phyloP scores from a whole-genome alignment of 768 basidiomycete genomes.

The Rhodotorula graminis region DNA sequence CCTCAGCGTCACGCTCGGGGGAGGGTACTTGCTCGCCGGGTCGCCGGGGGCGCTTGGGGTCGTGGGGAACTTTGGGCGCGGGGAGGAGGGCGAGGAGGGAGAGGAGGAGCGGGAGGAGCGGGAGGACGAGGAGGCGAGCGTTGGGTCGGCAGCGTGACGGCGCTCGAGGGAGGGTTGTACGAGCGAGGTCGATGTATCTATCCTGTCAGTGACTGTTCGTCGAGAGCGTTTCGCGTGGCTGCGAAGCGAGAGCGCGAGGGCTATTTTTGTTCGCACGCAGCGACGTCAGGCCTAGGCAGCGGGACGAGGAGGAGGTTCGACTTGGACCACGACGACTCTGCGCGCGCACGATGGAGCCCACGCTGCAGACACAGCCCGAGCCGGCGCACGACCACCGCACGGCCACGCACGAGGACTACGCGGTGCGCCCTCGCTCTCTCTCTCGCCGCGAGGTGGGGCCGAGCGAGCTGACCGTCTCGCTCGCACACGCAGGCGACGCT shows the following conservation, averaged over 20 bases:
- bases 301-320: background rate
- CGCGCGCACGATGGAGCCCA: background rate
- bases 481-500: background rate
- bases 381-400: slow-evolving; percentile 1
- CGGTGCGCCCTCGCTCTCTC: background rate
- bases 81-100: slow-evolving; percentile 38
- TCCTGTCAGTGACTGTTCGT: background rate
- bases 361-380: background rate
- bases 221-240: no score
- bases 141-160: background rate
- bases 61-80: slow-evolving; percentile 20
- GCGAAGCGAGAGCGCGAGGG: no score
- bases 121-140: slow-evolving; percentile 20
- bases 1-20: slow-evolving; percentile 22
- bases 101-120: slow-evolving; percentile 22
- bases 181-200: no score
- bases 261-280: no score
- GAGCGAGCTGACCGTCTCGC: background rate
- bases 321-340: no score
- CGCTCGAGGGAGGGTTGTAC: no score
- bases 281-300: no score
- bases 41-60: slow-evolving; percentile 1
- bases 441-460: background rate
- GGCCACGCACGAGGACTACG: slow-evolving; percentile 4
- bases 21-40: slow-evolving; percentile 19